These are phyloP conservation scores for Cryphonectria carpinicola DNA, from an alignment of 2,329 filamentous ascomycete species.

Conservation along the genomic window DNA sequence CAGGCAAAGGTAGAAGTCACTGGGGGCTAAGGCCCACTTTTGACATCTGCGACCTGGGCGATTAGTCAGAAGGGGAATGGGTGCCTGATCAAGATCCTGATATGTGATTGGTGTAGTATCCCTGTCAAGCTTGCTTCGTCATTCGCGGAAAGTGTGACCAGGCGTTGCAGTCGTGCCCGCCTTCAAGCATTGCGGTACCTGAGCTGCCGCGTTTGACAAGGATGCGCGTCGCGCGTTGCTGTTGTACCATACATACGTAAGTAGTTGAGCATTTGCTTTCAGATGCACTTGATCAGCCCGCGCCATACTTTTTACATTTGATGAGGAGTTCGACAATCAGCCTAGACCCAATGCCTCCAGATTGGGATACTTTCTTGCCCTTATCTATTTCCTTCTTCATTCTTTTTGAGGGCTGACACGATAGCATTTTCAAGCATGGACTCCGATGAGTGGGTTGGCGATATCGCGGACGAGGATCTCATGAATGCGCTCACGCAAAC, in stretches of 20 bases:
- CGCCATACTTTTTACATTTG: neutral
- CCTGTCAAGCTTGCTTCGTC: constrained; percentile 3
- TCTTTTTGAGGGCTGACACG: neutral
- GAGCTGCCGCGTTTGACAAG: constrained; percentile 14
- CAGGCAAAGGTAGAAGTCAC: constrained; percentile 14
- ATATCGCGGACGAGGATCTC: constrained; percentile 68
- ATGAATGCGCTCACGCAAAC: constrained; percentile 62
- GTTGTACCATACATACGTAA: neutral
- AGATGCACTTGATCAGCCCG: neutral
- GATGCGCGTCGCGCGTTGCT: constrained; percentile 25
- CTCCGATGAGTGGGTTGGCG: constrained; percentile 66
- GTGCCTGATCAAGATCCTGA: neutral
- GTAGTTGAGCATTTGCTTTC: neutral
- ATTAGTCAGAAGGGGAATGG: neutral
- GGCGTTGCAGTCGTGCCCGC: constrained; percentile 26
- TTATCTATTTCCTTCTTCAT: neutral
- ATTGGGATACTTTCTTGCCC: neutral
- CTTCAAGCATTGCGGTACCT: neutral
- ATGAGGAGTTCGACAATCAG: neutral
- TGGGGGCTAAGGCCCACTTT: constrained; percentile 5
- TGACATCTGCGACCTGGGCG: neutral
- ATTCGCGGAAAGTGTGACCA: constrained; percentile 17
- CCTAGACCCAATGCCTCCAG: constrained; percentile 1
- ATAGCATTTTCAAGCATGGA: constrained; percentile 45
- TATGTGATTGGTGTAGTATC: neutral